A percentile compares a stretch with the other conserved stretches of the same genome.
Evolutionary conservation across 1,139 yeast genomes (phyloP).

Genomic region (Casaregolazyma suthepensis): DNA sequence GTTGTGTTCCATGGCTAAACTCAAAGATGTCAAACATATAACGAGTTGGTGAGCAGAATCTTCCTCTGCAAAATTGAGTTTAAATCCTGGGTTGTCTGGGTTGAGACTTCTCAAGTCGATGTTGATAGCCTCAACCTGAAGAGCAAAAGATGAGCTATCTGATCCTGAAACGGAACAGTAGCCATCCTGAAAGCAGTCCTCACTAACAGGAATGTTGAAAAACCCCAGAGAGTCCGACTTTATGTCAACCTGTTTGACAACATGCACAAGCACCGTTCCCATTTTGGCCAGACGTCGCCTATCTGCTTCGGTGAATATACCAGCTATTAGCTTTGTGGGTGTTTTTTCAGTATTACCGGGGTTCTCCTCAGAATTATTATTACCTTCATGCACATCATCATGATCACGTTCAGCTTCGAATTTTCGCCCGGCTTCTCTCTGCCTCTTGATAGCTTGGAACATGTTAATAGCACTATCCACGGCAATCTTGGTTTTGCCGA

Average conservation of each 20-base stretch:
- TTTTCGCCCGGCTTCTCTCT: background rate
- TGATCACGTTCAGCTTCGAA: background rate
- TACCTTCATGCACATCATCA: constrained; percentile 12
- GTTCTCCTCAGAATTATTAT: background rate
- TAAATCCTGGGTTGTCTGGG: constrained; percentile 36
- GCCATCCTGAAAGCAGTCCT: constrained; percentile 8
- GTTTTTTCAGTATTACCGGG: background rate
- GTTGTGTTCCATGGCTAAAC: constrained; percentile 28
- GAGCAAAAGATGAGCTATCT: constrained; percentile 18
- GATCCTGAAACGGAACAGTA: constrained; percentile 7
- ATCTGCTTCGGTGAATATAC: constrained; percentile 17
- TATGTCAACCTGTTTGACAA: constrained; percentile 33
- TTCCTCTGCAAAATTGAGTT: constrained; percentile 30
- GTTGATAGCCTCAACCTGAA: constrained; percentile 33
- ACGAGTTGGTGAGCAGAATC: constrained; percentile 39
- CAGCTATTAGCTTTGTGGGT: constrained; percentile 3
- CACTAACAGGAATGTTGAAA: constrained; percentile 19
- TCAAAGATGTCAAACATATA: constrained; percentile 33
- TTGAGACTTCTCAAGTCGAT: constrained; percentile 36
- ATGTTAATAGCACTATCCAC: constrained; percentile 20
- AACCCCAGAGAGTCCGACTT: constrained; percentile 28
- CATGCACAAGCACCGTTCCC: constrained; percentile 30
- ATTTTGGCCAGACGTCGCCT: constrained; percentile 21
- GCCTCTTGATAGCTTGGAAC: constrained; percentile 10
- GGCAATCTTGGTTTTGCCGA: constrained; percentile 24